Evolutionary conservation across 2,329 filamentous ascomycete genomes (phyloP), one percentile per base, ranked within the genome.

Genomic region (Scytalidium sp.): DNA sequence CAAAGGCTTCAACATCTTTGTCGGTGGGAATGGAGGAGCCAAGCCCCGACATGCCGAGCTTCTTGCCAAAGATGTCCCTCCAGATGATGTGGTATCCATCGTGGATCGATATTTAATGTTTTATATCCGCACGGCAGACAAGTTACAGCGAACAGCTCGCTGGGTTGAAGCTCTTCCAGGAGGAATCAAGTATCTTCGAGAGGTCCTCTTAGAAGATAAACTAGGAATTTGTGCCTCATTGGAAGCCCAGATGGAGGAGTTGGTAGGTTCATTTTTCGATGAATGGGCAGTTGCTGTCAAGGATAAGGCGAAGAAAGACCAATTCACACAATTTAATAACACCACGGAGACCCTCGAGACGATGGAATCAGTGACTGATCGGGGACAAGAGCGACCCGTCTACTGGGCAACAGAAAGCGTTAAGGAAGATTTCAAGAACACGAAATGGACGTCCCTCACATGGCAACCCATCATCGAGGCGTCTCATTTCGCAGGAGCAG

Each of bases 1-100:
- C 54, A 96, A 94, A 61, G 91, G 91, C 23, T 96, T 89, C 80
- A 96, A 96, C 69, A 85, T 96, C 67, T 96, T 91, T 60, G 89
- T 96, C 1, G 91, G 80, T 27, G 91, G 91, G 43, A 96, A 96
- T 64, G 91, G 91, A 46, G 91, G 92, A 51, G 90, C 90, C 15
- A 93, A 89, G 58, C 91, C 91, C 3, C 77, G 81, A 32, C 91
- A 96, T 65, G 83, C 86, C 1, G 89, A 95, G 60, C 77, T 96
- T 2, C 79, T 96, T 1, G 90, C 89, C 52, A 92, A 91, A 65
- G 90, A 96, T 60, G 90, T 96, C 0, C 83, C 89, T 1, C 87
- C 89, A 0, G 83, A 89, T 46, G 87, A 95, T 61, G 85, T 96
- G 8, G 78, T 96, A 8, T 83, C 89, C 1, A 87, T 96, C 50